Evolutionary conservation across 1,284 basidiomycete species (phyloP), one percentile per base, ranked within the genome.

Genomic region (Pyrrhoderma noxium): DNA sequence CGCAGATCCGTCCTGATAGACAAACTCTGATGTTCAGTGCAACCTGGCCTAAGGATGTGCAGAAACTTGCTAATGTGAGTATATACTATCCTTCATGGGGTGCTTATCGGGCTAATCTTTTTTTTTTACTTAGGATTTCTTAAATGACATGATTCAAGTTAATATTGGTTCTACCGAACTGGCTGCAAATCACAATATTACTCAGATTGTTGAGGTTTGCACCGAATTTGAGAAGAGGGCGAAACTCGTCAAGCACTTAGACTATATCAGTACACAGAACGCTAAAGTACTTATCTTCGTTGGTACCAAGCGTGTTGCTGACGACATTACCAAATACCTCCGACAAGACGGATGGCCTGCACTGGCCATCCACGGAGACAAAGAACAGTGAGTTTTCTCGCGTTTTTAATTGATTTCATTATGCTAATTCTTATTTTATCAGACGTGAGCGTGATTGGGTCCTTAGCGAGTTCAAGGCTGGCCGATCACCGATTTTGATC

Each of bases 391-490:
- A 64, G 85, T 82, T 35, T 27, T 49, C 44, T 40, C 41, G 46
- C n/a, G 67, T 49, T 53, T 61, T 57, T 48, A 56, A 58, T 23
- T 53, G 56, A 52, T 43, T 53, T 35, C 14, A 5, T 22, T 5
- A 22, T 18, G 38, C 16, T 7, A 16, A 57, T 42, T 40, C 53
- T 56, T 2, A 55, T 55, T 36, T 56, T 48, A 56, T 46, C 57
- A 94, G 92, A 65, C 91, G 93, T 60, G 93, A 97, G 73, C 93
- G 95, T 75, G 95, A 99, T 68, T 99, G 96, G 95, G 95, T 99
- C 45, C 76, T 99, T 48, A 78, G 86, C 67, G 96, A 99, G 72
- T 99, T 99, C 81, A 98, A 98, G 76, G 88, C 90, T 54, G 93
- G 96, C 62, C 86, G 93, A 58, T 94, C 91, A 54, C 96, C 96